Evolutionary conservation across 75 land plant species (phyloP).

Genomic region (Larix kaempferi): DNA sequence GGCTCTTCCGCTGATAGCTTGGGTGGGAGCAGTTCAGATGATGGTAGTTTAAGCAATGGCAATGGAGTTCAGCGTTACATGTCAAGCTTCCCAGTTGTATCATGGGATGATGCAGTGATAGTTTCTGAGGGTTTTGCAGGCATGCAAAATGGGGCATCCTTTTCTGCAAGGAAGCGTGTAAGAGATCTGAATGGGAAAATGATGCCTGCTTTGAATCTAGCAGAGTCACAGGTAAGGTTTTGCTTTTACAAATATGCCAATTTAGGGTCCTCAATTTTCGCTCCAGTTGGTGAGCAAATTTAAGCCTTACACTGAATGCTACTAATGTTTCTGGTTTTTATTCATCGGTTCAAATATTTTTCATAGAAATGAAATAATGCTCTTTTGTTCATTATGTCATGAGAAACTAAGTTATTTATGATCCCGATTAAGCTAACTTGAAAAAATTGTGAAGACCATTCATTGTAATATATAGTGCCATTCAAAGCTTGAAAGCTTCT

Average conservation of each 20-base stretch:
- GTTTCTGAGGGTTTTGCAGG: slow-evolving; percentile 23
- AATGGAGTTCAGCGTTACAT: slow-evolving; percentile 26
- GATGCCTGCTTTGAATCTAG: background rate
- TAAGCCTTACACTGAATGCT: background rate
- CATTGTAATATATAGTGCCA: background rate
- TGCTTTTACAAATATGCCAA: background rate
- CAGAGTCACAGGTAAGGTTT: slow-evolving; percentile 20
- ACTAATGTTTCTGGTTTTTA: background rate
- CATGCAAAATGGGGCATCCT: background rate
- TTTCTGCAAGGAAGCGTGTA: slow-evolving; percentile 21
- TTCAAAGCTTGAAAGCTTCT: background rate
- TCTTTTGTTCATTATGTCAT: background rate
- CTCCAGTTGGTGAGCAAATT: background rate
- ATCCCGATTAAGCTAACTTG: background rate
- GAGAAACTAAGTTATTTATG: background rate
- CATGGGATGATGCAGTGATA: slow-evolving; percentile 44
- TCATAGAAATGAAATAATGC: too few relatives aligned
- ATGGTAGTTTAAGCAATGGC: slow-evolving; percentile 17
- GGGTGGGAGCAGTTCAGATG: slow-evolving; percentile 20
- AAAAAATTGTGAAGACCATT: background rate
- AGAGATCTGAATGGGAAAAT: slow-evolving; percentile 26
- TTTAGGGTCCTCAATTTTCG: background rate
- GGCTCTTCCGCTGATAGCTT: slow-evolving; percentile 5
- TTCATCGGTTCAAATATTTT: too few relatives aligned
- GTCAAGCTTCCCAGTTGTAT: slow-evolving; percentile 27